Evolutionary conservation across 768 basidiomycete genomes (phyloP), one percentile per base, ranked within the genome.

Genomic region (Amyloporia xantha): DNA sequence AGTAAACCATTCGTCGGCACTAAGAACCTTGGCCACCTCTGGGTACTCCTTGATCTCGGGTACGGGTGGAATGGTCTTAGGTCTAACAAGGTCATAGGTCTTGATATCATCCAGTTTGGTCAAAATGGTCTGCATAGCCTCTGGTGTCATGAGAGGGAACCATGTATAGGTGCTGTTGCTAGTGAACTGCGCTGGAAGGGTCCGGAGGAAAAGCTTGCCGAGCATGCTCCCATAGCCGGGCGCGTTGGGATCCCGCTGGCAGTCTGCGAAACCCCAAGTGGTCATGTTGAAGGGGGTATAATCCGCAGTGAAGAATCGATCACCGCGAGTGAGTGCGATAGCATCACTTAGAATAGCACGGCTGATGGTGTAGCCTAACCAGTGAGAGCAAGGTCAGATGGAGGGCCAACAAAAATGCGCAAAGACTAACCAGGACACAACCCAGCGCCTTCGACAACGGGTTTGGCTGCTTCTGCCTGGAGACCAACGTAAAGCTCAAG

Each of bases 101-200:
- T 77, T 69, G 15, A 68, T 49, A 20, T 77, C 66, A 35, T 75
- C 74, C 28, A 90, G 58, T 26, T 86, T 76, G 44, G 61, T 71
- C 47, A 91, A 67, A 60, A 81, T 62, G 1, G 58, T 65, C 50
- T 77, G 67, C 87, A 91, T 90, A 2, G 79, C 63, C 0, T 73
- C 69, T 3, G 89, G 90, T 0, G 83, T 86, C 81, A 91, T 82
- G 38, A 91, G 71, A n/a, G 90, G 86, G 82, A 91, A 91, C 78
- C 86, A 90, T 3, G 90, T 81, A 61, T 87, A 91, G 41, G 78
- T 68, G 51, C 84, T 86, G 62, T 84, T 80, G 50, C 77, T 74
- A 0, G 75, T 73, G 66, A 74, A 91, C 59, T 87, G 68, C 42
- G 79, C 66, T 1, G 90, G 88, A 1, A 91, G 73, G 17, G 78